Base-by-base conservation (phyloP, 345 rosid genomes). In the Lagerstroemia speciosa region DNA sequence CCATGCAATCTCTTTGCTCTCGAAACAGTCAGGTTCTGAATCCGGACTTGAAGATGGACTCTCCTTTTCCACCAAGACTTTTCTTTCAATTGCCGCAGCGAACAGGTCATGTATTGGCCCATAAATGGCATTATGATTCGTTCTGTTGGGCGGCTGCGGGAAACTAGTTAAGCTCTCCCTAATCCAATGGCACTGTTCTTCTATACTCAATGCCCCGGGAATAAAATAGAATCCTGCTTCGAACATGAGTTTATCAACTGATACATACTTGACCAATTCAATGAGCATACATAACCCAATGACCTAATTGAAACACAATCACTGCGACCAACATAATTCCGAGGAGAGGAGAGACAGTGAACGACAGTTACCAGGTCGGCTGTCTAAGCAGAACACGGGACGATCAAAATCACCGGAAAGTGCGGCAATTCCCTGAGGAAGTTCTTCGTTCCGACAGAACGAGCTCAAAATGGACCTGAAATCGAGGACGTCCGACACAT, bases 111-210 rank as follows among this genome's bases (percentile, higher is more conserved):
- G 50, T 71, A 89, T 73, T 14, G 95, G 90, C 68, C 99, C 97
- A 55, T 91, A 86, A 20, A 87, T 75, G 0, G 89, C 95, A 82
- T 88, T 88, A 77, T 91, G 96, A 66, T 94, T 89, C 7, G 96
- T 91, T 80, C 96, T 85, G 67, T 94, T 94, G 0, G 93, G 97
- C 67, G 97, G 99, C 75, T 91, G 96, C 0, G 88, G 92, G 66
- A 91, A 94, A 67, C 70, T 81, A 22, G 46, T 79, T 70, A 91
- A 85, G 68, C 95, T 85, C 85, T 89, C 93, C 79, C 82, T 83
- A 67, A 86, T 85, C 96, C 97, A 89, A 61, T n/a, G 75, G 76
- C 95, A 84, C 76, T 93, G 96, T 73, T 93, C 96, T 60, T 88
- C 84, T 41, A 91, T 60, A 73, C 78, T 81, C 82, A 91, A 81